Conservation (phyloP, 1,284 basidiomycete genomes). For the Moesziomyces parantarcticus region DNA sequence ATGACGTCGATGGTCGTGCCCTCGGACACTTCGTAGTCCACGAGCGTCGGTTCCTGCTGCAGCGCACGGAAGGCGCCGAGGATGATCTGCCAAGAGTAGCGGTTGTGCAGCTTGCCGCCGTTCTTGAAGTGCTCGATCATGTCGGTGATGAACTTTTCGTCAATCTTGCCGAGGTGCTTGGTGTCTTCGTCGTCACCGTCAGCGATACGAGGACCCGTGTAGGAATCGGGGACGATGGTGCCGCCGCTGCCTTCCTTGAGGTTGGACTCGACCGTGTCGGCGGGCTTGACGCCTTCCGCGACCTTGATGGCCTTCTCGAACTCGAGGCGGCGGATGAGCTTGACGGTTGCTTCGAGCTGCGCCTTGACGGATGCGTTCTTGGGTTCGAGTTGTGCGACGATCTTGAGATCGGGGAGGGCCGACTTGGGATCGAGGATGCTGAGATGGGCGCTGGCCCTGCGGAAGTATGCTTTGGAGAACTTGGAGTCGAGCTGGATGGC, state of each 20-base stretch:
- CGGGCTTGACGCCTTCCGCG: constrained; percentile 54
- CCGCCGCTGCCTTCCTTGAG: constrained; percentile 56
- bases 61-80: constrained; percentile 85
- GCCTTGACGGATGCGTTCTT: constrained; percentile 81
- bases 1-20: constrained; percentile 73
- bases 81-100: constrained; percentile 91
- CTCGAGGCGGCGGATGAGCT: constrained; percentile 76
- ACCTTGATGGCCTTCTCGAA: constrained; percentile 65
- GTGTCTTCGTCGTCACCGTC: constrained; percentile 71
- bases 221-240: constrained; percentile 41
- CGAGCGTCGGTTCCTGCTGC: constrained; percentile 81
- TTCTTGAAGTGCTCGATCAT: constrained; percentile 95
- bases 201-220: constrained; percentile 57
- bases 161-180: constrained; percentile 69
- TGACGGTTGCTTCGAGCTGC: constrained; percentile 88
- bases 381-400: constrained; percentile 84
- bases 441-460: constrained; percentile 90
- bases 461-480: constrained; percentile 92
- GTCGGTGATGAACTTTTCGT: constrained; percentile 78
- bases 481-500: constrained; percentile 89
- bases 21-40: constrained; percentile 80
- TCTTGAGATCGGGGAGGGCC: constrained; percentile 60
- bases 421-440: constrained; percentile 75
- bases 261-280: constrained; percentile 53
- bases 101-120: constrained; percentile 81